Conservation (phyloP, 2,329 filamentous ascomycete species). For the Phyllosticta ampelicida region DNA sequence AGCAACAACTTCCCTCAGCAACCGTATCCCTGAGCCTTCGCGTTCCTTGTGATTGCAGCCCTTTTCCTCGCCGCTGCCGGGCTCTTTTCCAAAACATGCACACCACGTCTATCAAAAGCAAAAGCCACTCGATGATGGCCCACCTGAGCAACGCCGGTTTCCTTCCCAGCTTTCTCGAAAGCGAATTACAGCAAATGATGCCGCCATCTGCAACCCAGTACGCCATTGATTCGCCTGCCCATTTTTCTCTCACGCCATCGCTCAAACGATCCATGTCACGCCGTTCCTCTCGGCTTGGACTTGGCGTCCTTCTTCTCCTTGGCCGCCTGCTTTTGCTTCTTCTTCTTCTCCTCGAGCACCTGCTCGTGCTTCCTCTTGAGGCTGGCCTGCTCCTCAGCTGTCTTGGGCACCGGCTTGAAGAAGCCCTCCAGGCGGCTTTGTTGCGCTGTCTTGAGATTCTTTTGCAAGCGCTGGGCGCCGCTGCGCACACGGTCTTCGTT, state of each 20-base stretch:
- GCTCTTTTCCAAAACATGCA: too few species aligned
- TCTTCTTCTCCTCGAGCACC: slow-evolving; percentile 85
- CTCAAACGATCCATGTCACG: slow-evolving; percentile 27
- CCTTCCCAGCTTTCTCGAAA: too few species aligned
- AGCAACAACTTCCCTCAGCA: too few species aligned
- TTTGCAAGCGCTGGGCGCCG: slow-evolving; percentile 67
- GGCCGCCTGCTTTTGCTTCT: slow-evolving; percentile 86
- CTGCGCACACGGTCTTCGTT: slow-evolving; percentile 84
- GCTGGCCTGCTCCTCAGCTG: slow-evolving; percentile 70
- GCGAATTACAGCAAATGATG: too few species aligned
- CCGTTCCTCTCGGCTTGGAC: slow-evolving; percentile 64
- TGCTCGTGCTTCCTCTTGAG: slow-evolving; percentile 91
- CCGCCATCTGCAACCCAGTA: too few species aligned
- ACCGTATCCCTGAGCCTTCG: too few species aligned
- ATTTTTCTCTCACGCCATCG: background rate
- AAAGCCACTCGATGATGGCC: too few species aligned
- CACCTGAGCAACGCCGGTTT: too few species aligned
- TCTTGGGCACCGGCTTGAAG: slow-evolving; percentile 87
- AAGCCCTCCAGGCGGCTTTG: slow-evolving; percentile 90
- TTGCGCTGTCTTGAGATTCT: slow-evolving; percentile 83
- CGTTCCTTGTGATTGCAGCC: too few species aligned
- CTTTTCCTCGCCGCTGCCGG: too few species aligned
- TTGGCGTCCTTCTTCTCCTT: slow-evolving; percentile 93
- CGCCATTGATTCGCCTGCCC: background rate
- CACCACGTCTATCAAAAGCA: too few species aligned